Evolutionary conservation across 371 early-diverging fungal genomes (phyloP).

Genomic region (Rhizopus delemar): DNA sequence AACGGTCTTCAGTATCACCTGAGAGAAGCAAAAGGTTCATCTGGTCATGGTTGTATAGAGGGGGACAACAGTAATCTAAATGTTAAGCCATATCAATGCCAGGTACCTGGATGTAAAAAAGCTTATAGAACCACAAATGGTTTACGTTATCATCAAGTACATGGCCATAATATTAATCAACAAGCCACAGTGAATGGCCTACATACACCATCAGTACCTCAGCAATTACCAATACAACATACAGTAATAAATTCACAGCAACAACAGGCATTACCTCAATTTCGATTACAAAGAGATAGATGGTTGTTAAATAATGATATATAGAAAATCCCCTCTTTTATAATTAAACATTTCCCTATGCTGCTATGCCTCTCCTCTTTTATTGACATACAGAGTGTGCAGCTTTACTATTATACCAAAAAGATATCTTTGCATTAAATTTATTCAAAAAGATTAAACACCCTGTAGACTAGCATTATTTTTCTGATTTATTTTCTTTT

Average conservation of each 20-base stretch:
- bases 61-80: conserved; percentile 14
- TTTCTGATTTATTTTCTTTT: too few relatives aligned
- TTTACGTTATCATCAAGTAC: conserved; percentile 44
- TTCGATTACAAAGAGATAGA: conserved; percentile 19
- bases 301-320: conserved; percentile 21
- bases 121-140: conserved; percentile 49
- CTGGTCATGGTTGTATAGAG: conserved; percentile 38
- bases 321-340: conserved; percentile 5
- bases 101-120: conserved; percentile 48
- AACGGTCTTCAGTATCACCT: conserved; percentile 96
- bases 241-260: conserved; percentile 17
- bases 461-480: too few relatives aligned
- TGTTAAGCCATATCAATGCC: conserved; percentile 42
- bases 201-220: conserved; percentile 5
- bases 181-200: not conserved
- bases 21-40: conserved; percentile 71
- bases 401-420: not conserved
- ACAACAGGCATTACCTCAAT: conserved; percentile 6
- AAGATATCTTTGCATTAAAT: not conserved
- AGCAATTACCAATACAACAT: conserved; percentile 13
- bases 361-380: not conserved
- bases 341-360: not conserved
- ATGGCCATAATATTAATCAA: conserved; percentile 32
- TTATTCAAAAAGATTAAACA: too few relatives aligned
- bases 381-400: not conserved